phyloP scores from a whole-genome alignment of 192 early-diverging fungal genomes.

The Coemansia sp. region DNA sequence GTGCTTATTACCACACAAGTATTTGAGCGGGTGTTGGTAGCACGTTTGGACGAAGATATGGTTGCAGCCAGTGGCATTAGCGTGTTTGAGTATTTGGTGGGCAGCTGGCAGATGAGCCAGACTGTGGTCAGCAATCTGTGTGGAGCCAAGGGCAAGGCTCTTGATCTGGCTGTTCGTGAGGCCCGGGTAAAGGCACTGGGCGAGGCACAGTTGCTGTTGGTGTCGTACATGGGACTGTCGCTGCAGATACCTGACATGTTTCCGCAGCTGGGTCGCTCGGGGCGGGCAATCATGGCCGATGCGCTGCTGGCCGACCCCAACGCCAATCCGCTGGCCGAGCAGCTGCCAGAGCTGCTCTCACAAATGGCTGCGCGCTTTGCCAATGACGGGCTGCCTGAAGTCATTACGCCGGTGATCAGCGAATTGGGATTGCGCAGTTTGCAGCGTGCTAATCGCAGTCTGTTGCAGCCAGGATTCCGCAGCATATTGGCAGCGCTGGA shows the following conservation, averaged over 20 bases:
- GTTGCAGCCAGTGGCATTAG: conserved; percentile 40
- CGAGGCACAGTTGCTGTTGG: conserved; percentile 60
- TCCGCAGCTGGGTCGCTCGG: conserved; percentile 58
- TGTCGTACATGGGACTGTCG: conserved; percentile 82
- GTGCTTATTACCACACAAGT: conserved; percentile 52
- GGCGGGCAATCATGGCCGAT: conserved; percentile 18
- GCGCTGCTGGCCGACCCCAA: conserved; percentile 24
- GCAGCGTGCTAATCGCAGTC: conserved; percentile 26
- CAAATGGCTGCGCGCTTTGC: conserved; percentile 33
- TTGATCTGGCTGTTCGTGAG: conserved; percentile 58
- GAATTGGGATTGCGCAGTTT: conserved; percentile 36
- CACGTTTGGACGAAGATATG: conserved; percentile 62
- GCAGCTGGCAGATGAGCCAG: conserved; percentile 60
- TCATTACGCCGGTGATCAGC: conserved; percentile 27
- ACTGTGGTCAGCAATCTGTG: conserved; percentile 59
- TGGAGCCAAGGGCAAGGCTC: conserved; percentile 44
- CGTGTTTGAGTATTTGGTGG: conserved; percentile 67
- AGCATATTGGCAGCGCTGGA: conserved; percentile 34
- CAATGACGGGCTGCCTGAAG: conserved; percentile 38
- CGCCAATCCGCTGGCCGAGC: conserved; percentile 10
- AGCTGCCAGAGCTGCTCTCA: conserved; percentile 11
- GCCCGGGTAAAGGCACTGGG: conserved; percentile 64
- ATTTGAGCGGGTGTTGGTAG: conserved; percentile 70
- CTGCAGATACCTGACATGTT: conserved; percentile 90
- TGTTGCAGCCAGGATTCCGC: conserved; percentile 53